Percentiles rank a stretch among this genome's conserved stretches.
phyloP scores from a whole-genome alignment of 345 rosid genomes.

The Pistacia vera region DNA sequence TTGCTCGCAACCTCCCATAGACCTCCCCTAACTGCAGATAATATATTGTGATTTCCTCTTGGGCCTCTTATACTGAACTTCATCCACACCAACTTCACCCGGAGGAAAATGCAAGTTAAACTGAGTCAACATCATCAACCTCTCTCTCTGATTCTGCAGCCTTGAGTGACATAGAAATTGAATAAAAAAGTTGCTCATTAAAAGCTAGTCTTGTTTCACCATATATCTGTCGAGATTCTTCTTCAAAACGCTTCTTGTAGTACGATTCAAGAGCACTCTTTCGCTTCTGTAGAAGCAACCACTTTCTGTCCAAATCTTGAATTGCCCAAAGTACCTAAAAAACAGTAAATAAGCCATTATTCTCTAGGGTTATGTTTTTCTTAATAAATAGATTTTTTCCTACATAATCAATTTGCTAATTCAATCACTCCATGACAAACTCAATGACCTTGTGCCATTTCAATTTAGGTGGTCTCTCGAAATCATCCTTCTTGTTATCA shows the following conservation, averaged over 20 bases:
- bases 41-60: constrained; percentile 86
- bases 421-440: constrained; percentile 8
- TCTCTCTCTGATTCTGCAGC: constrained; percentile 88
- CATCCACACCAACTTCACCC: constrained; percentile 82
- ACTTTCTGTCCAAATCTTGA: constrained; percentile 85
- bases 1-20: constrained; percentile 94
- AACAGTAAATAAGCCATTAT: constrained; percentile 15
- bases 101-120: constrained; percentile 96
- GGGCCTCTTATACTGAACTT: constrained; percentile 93
- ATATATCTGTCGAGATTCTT: constrained; percentile 82
- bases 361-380: neutral
- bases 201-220: constrained; percentile 85
- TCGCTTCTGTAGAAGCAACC: constrained; percentile 94
- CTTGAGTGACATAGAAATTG: constrained; percentile 67
- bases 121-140: constrained; percentile 92
- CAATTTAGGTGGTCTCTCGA: constrained; percentile 49
- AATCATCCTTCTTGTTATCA: constrained; percentile 29
- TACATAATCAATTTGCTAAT: constrained; percentile 1
- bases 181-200: constrained; percentile 79
- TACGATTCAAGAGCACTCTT: constrained; percentile 77
- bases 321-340: constrained; percentile 84
- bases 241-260: constrained; percentile 82
- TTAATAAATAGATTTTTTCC: constrained; percentile 2
- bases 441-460: constrained; percentile 82
- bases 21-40: constrained; percentile 79